A percentile compares a stretch with the other conserved stretches of the same genome.
Conservation (phyloP, 2,329 filamentous ascomycete species). For the Hymenoscyphus repandus region DNA sequence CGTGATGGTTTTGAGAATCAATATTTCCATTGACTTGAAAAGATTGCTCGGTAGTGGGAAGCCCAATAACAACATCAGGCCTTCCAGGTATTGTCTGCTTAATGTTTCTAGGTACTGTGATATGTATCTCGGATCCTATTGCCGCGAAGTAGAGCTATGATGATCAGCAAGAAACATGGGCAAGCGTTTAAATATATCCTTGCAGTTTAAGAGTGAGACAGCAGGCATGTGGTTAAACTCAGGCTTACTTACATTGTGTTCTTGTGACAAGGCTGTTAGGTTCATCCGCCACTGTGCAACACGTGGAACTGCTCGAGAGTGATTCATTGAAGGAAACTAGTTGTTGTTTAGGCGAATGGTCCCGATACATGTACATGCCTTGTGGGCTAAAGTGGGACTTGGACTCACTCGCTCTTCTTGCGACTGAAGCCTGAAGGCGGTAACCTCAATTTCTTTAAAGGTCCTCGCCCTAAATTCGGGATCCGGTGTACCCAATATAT, state of each 20-base stretch:
- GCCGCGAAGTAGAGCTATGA: slow-evolving; percentile 55
- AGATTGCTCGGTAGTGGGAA: slow-evolving; percentile 36
- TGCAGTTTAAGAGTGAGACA: neutral
- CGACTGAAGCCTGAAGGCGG: slow-evolving; percentile 13
- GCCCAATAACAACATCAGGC: slow-evolving; percentile 47
- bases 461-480: neutral
- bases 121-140: slow-evolving; percentile 51
- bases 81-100: slow-evolving; percentile 43
- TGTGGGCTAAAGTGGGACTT: neutral
- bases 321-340: slow-evolving; percentile 1
- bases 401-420: slow-evolving; percentile 9
- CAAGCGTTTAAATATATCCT: neutral
- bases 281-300: slow-evolving; percentile 43
- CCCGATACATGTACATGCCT: neutral
- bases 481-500: neutral
- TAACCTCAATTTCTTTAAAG: slow-evolving; percentile 15
- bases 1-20: slow-evolving; percentile 48
- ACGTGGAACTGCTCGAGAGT: neutral
- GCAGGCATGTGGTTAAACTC: neutral
- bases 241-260: slow-evolving; percentile 43
- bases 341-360: neutral
- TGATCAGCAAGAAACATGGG: neutral
- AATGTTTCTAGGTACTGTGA: slow-evolving; percentile 47
- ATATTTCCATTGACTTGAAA: slow-evolving; percentile 48
- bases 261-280: slow-evolving; percentile 52